Evolutionary conservation across 1,284 basidiomycete genomes (phyloP), one percentile per base, ranked within the genome.

Genomic region (Apiotrichum domesticum): DNA sequence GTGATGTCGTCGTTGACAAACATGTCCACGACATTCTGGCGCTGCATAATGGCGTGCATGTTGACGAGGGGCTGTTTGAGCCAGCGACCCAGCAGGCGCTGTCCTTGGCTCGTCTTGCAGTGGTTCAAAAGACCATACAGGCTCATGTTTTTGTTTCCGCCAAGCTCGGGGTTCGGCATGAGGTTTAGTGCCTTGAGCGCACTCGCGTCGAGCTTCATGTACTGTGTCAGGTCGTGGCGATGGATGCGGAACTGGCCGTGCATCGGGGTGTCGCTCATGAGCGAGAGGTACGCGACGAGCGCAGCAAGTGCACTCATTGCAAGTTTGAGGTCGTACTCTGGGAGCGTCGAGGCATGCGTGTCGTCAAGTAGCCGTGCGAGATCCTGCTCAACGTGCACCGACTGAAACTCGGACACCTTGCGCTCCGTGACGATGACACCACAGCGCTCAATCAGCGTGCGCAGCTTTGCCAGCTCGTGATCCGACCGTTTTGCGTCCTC

Each of bases 31-130:
- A 99, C 78, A 63, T 87, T 83, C 69, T 95, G 93, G 6, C 93
- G 80, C 71, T 87, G 87, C 41, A 82, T 79, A 63, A 98, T 98
- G 68, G 94, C 88, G 66, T 98, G 93, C 21, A 91, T 77, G 71
- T 97, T 97, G 43, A 98, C 85, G 34, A 98, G 79, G 2, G 96
- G 96, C 76, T 98, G 96, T 74, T 97, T 98, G 54, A 99, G 79
- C 95, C 95, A 99, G 57, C 87, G 87, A 0, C 85, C 88, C 2
- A 99, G 81, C 55, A 97, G 75, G 54, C 96, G 80, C n/a, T 89
- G 86, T 0, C 96, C 96, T 73, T 98, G 96, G 0, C 89, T 86
- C 1, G 96, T 98, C 77, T 95, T 96, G 80, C 96, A 98, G 65
- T 88, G 88, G 74, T 98, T 97, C 61, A 98, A 75, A 21, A 97